Conservation (phyloP, 2,329 filamentous ascomycete genomes). For the Fusarium algeriense region DNA sequence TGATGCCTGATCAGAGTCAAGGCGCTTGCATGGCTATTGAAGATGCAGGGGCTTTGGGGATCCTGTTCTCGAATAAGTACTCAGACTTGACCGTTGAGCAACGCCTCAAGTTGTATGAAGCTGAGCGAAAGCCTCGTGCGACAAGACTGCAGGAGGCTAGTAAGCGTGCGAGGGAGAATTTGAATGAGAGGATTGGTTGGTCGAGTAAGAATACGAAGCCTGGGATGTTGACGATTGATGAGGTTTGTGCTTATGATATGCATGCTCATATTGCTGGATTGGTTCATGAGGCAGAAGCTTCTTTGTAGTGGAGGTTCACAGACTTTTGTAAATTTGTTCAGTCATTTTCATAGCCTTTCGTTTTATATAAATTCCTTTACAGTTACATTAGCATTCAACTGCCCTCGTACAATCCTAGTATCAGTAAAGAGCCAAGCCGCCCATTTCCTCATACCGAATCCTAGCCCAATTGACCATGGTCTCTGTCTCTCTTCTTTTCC, state of each 20-base stretch:
- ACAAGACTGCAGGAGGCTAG: constrained; percentile 20
- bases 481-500: constrained; percentile 16
- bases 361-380: not conserved
- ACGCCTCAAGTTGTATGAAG: constrained; percentile 13
- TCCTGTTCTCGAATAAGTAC: constrained; percentile 7
- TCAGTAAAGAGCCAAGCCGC: constrained; percentile 10
- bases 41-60: constrained; percentile 5
- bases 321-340: not conserved
- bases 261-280: constrained; percentile 41
- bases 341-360: not conserved
- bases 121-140: constrained; percentile 12
- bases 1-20: constrained; percentile 29
- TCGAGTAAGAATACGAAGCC: constrained; percentile 59
- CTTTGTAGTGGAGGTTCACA: not conserved
- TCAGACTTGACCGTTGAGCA: constrained; percentile 3
- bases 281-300: not conserved
- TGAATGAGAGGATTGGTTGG: constrained; percentile 24
- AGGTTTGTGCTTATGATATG: constrained; percentile 68
- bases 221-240: constrained; percentile 71
- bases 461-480: constrained; percentile 16
- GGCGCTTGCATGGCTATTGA: constrained; percentile 20
- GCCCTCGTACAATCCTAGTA: not conserved
- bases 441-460: constrained; percentile 20
- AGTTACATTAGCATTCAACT: too few relatives aligned
- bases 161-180: constrained; percentile 20